A percentile compares a stretch with the other conserved stretches of the same genome.
phyloP scores from a whole-genome alignment of 495 filamentous ascomycete genomes.

The Penicillium antarcticum region DNA sequence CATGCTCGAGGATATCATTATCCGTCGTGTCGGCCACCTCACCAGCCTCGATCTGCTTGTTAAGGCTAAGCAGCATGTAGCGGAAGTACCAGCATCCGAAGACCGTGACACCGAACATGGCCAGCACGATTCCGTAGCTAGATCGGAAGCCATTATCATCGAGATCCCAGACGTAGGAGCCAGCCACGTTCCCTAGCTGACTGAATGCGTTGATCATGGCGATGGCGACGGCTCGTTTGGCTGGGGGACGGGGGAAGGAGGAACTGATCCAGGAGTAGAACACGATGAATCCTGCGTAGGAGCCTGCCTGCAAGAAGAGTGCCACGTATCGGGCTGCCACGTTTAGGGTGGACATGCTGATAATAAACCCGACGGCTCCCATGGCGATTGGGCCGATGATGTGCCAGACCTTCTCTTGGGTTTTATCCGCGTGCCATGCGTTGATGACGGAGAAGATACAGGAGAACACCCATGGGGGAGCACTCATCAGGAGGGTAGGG shows the following conservation, averaged over 20 bases:
- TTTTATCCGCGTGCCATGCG: constrained; percentile 75
- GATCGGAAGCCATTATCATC: constrained; percentile 30
- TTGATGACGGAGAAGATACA: constrained; percentile 69
- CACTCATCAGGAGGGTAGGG: constrained; percentile 70
- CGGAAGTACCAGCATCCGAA: constrained; percentile 45
- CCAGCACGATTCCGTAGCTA: constrained; percentile 34
- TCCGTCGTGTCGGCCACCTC: constrained; percentile 11
- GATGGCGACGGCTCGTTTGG: constrained; percentile 78
- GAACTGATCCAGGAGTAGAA: constrained; percentile 76
- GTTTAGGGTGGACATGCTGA: constrained; percentile 63
- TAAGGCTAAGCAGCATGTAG: constrained; percentile 58
- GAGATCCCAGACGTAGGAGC: constrained; percentile 33
- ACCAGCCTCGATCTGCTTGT: constrained; percentile 60
- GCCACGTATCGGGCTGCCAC: constrained; percentile 68
- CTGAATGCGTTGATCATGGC: constrained; percentile 80
- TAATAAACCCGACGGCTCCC: constrained; percentile 69
- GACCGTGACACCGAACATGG: constrained; percentile 33
- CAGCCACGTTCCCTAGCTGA: constrained; percentile 33
- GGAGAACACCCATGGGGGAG: constrained; percentile 70
- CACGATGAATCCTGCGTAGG: constrained; percentile 63
- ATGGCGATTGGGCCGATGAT: constrained; percentile 65
- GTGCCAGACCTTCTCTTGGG: constrained; percentile 68
- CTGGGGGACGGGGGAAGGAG: constrained; percentile 73
- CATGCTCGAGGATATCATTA: constrained; percentile 16
- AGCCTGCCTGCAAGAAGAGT: constrained; percentile 72